Base-by-base conservation (phyloP, 2,329 filamentous ascomycete genomes). In the Colletotrichum cuscutae region DNA sequence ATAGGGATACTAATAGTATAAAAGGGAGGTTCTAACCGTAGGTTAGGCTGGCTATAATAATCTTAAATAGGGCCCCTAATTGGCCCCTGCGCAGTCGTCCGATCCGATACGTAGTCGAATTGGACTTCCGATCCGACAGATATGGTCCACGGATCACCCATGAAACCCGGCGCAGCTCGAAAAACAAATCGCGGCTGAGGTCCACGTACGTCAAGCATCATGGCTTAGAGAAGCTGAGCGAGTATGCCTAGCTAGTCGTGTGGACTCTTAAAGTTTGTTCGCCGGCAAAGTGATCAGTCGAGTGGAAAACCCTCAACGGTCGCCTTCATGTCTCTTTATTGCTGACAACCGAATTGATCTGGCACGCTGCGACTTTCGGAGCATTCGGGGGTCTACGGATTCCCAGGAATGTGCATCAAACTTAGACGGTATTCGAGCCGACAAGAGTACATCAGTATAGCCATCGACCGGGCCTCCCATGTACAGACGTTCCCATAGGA, bases 401-500 rank as follows among this genome's bases (percentile, higher is more conserved):
- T 49, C 42, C 4, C 19, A 11, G 42, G 19, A 19, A 3, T 49
- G 42, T 49, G 42, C 19, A n/a, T 49, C 42, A n/a, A n/a, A 49
- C 42, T 22, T 49, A 22, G 15, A 49, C 42, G 42, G 42, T 49
- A 49, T 19, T 49, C 19, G 42, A 22, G 52, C 22, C 5, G 26
- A 22, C 54, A 15, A 57, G 28, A 19, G n/a, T 32, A n/a, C 19
- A 28, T 57, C 54, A 1, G 15, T 9, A 5, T 22, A 19, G 5
- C 22, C 56, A 35, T 15, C 56, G 19, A 9, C 30, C 12, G 6
- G 19, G 5, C 56, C 12, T 24, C 35, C 3, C 30, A 61, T 60
- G 46, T 61, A 61, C 30, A 57, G 65, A 30, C 65, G 65, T 22
- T 54, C 65, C 60, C 80, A 82, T 77, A 81, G 78, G 66, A 81